Percentiles rank a stretch among this genome's conserved stretches.
Conservation (phyloP, 371 early-diverging fungal genomes). For the Fennellomyces sp. region DNA sequence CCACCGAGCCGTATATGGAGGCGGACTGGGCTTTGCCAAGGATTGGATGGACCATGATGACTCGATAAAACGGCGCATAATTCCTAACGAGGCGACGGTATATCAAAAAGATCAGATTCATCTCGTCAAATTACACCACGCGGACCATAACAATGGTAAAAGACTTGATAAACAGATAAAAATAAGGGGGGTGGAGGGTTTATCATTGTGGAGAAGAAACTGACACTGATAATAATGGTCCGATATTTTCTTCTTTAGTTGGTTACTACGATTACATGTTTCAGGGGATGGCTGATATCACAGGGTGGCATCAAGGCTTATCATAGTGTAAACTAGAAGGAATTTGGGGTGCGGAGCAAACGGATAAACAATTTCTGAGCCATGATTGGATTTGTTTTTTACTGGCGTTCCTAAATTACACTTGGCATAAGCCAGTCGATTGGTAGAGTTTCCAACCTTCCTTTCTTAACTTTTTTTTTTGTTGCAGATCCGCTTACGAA, state of each 20-base stretch:
- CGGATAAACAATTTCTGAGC: not conserved
- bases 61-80: not conserved
- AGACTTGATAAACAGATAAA: not conserved
- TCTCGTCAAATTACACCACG: conserved; percentile 31
- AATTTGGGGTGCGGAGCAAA: not conserved
- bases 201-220: too few species aligned
- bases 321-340: not conserved
- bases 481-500: not conserved
- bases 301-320: conserved; percentile 19
- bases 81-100: conserved; percentile 36
- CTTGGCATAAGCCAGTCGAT: not conserved
- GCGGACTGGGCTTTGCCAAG: conserved; percentile 2
- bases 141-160: conserved; percentile 49
- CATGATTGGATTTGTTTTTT: conserved; percentile 14
- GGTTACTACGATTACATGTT: conserved; percentile 42
- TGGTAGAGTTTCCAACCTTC: not conserved
- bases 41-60: conserved; percentile 22
- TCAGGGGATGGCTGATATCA: conserved; percentile 29
- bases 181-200: not conserved
- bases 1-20: conserved; percentile 31
- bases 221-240: too few species aligned
- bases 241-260: conserved; percentile 24
- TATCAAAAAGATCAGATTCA: conserved; percentile 19
- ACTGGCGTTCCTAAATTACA: not conserved
- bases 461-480: not conserved